A percentile compares a stretch with the other conserved stretches of the same genome.
Conservation (phyloP, 257 asterid genomes). For the Plantago elongata region DNA sequence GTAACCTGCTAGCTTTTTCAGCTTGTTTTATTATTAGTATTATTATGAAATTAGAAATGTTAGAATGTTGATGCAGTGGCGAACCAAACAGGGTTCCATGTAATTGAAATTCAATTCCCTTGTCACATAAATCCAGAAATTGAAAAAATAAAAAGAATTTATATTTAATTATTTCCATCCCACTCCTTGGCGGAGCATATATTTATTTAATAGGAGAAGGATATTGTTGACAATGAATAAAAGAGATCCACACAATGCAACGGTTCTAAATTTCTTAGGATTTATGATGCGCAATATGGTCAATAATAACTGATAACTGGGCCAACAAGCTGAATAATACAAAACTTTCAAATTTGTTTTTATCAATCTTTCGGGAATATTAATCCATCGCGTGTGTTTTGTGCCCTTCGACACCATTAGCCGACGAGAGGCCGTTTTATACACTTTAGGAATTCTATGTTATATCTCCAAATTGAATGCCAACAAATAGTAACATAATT, state of each 20-base stretch:
- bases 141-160: not conserved
- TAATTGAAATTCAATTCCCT: not conserved
- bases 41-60: not conserved
- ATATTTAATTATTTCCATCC: slow-evolving; percentile 9
- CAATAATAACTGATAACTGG: not conserved
- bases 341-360: slow-evolving; percentile 2
- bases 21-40: no score
- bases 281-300: not conserved
- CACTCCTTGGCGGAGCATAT: slow-evolving; percentile 6
- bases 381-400: not conserved
- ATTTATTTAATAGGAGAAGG: slow-evolving; percentile 1
- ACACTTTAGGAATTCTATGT: no score
- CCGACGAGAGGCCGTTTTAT: no score
- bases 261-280: slow-evolving; percentile 1
- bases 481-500: no score
- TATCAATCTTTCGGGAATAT: not conserved
- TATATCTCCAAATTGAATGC: no score
- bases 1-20: no score
- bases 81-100: not conserved
- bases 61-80: not conserved
- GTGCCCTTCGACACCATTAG: not conserved
- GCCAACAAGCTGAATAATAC: slow-evolving; percentile 1
- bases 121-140: not conserved
- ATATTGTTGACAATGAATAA: slow-evolving; percentile 16
- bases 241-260: slow-evolving; percentile 10